Evolutionary conservation across 495 filamentous ascomycete species (phyloP), one percentile per base, ranked within the genome.

Genomic region (Aspergillus cristatus): DNA sequence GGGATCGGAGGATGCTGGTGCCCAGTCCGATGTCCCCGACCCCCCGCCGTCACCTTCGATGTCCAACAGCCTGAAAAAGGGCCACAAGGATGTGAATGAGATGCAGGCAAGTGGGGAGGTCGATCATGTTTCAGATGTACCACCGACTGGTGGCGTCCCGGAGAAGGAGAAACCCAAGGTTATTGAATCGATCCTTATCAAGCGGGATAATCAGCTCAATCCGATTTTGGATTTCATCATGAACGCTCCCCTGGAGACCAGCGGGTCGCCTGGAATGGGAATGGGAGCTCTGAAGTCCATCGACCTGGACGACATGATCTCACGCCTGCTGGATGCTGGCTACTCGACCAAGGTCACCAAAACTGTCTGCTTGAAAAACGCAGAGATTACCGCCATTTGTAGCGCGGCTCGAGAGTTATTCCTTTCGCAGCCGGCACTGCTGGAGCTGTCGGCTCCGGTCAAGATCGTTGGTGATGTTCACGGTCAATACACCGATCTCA

Each of bases 391-490:
- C 26, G 87, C 89, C 17, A 88, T 99, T 40, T 97, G 93, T 58
- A 72, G 78, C 24, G 83, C 84, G 10, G 86, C 82, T 2, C 75
- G 87, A 14, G 91, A 97, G 62, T 68, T 89, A 14, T 89, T 99
- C 40, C 68, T 99, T 4, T 84, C 79, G 7, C 91, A 99, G 58
- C 93, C 91, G 12, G 86, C 91, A 10, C 68, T 99, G 28, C 55
- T 97, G 34, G 91, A 99, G 63, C 71, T 99, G 38, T 78, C 86
- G 37, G 82, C 93, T n/a, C 93, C 91, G 2, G 93, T 99, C 47
- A 99, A 99, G 67, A 94, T 99, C 46, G 91, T 99, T 11, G 91
- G 91, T 8, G 91, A 99, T 62, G 85, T 99, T 8, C 91, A 99
- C 58, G 91, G 91, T 34, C 91, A 99, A 61, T 99, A 96, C 54